Conservation (phyloP, 139 green algal species). For the Chlamydomonas eustigma region DNA sequence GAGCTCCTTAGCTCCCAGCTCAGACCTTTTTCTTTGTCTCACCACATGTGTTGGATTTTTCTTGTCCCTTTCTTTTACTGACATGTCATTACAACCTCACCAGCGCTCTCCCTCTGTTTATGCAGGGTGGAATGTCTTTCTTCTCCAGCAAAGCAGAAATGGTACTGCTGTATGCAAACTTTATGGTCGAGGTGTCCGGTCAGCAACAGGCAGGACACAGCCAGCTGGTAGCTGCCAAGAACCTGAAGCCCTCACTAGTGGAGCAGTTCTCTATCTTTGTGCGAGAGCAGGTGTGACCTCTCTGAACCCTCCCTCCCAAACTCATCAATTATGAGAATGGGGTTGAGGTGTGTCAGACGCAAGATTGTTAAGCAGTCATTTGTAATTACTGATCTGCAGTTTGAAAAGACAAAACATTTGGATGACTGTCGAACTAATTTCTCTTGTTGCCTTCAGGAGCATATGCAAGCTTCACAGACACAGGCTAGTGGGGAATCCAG, state of each 20-base stretch:
- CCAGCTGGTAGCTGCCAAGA: conserved; percentile 37
- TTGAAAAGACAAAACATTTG: too few species aligned
- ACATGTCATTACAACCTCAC: too few species aligned
- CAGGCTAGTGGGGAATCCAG: conserved; percentile 23
- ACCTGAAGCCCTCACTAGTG: conserved; percentile 29
- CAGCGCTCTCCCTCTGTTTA: not conserved
- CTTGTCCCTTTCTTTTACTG: not conserved
- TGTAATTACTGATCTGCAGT: too few species aligned
- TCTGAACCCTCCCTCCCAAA: too few species aligned
- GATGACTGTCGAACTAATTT: too few species aligned
- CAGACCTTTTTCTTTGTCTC: not conserved
- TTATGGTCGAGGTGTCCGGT: conserved; percentile 29
- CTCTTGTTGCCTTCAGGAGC: too few species aligned
- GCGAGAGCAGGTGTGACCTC: conserved; percentile 34
- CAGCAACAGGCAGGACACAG: conserved; percentile 19
- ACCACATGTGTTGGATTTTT: not conserved
- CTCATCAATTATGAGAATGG: too few species aligned
- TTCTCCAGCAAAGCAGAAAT: conserved; percentile 32
- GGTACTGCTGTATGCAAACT: conserved; percentile 29
- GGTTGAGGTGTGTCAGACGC: too few species aligned
- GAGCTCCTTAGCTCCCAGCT: conserved; percentile 24
- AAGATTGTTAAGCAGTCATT: too few species aligned
- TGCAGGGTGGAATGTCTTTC: conserved; percentile 17
- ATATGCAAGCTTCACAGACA: conserved; percentile 28
- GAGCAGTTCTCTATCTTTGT: conserved; percentile 45